Evolutionary conservation across 331 rosid species (phyloP), one percentile per base, ranked within the genome.

Genomic region (Pyrus hybrid): DNA sequence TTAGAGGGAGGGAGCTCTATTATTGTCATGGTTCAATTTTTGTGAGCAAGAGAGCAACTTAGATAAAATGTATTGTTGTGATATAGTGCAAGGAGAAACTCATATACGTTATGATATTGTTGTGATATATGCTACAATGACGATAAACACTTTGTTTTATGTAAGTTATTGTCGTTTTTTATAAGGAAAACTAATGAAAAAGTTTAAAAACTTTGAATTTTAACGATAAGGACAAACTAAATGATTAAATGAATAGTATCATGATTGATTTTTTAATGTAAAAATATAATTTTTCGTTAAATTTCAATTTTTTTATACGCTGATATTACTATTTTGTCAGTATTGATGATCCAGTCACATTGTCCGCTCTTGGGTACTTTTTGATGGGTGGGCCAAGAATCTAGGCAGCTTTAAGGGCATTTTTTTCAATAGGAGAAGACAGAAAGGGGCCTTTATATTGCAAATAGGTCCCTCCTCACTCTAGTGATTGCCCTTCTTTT

Each of bases 341-440:
- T 17, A 17, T 6, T 6, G n/a, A 18, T 17, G 56, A 21, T 21
- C 17, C 17, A 22, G 17, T 22, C 1, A 41, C 20, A 0, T 21
- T 13, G 14, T 32, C 41, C 11, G 29, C 11, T 41, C 5, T 1
- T 45, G 33, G 10, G 7, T 49, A 32, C 35, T 33, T 60, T 37
- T 84, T 67, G 58, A 60, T 43, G 2, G 16, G 73, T 78, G 78
- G 77, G 67, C 79, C 69, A 49, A 47, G 63, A 71, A 73, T 82
- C 79, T 43, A 66, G 74, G 79, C 80, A 43, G 29, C 47, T 41
- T 41, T 77, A 3, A 72, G 29, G 81, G 76, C 75, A n/a, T n/a
- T 77, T 80, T 74, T 72, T 25, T 7, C n/a, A 12, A 11, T 51
- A 49, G 64, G 12, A 3, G 11, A 35, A 2, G 17, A 35, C 0